Evolutionary conservation across 225 moss, liverwort and hornwort genomes (phyloP).

Genomic region (Asterella californica): DNA sequence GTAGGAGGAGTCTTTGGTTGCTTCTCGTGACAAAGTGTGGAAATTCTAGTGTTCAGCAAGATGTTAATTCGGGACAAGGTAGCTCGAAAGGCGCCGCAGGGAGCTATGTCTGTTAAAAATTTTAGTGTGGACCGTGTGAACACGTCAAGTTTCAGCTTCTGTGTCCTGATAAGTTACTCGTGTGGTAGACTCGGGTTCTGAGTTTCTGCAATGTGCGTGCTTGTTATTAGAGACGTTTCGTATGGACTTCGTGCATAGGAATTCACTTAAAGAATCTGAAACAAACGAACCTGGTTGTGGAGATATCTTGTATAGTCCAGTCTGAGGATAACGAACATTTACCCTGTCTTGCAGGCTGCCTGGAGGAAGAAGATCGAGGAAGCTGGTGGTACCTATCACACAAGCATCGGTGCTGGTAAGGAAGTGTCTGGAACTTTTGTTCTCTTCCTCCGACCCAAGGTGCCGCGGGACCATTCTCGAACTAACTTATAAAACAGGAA

Average conservation of each 20-base stretch:
- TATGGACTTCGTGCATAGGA: too few species aligned
- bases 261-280: not conserved
- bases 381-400: slow-evolving; percentile 72
- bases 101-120: not conserved
- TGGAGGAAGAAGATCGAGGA: slow-evolving; percentile 65
- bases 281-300: not conserved
- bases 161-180: not conserved
- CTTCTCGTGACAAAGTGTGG: not conserved
- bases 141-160: not conserved
- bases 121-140: too few species aligned
- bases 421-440: not conserved
- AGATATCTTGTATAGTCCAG: not conserved
- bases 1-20: not conserved
- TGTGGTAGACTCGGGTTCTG: not conserved
- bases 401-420: slow-evolving; percentile 49
- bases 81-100: not conserved
- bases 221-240: not conserved
- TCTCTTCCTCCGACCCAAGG: not conserved
- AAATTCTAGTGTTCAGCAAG: not conserved
- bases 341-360: slow-evolving; percentile 49
- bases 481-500: too few species aligned
- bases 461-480: too few species aligned
- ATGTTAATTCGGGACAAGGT: not conserved
- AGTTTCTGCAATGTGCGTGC: not conserved
- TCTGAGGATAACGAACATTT: not conserved